Base-by-base conservation (phyloP, 139 green algal species). In the Astrephomene gubernaculifera region DNA sequence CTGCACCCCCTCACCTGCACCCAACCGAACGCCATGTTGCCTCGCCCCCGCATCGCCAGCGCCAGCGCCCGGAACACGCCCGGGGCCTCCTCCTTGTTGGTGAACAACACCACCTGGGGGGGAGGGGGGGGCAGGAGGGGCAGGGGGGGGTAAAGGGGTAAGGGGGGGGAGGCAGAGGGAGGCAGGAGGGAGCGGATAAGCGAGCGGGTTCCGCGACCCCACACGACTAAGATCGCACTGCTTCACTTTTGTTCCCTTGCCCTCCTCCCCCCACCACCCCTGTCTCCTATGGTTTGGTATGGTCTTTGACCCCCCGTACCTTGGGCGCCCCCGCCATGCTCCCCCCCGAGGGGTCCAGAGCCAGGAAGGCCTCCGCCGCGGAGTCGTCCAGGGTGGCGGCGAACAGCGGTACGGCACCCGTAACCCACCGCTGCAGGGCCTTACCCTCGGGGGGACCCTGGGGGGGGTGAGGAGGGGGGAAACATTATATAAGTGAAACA, bases 51-150 rank as follows among this genome's bases (percentile, higher is more conserved):
- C 43, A 90, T 79, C 63, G 86, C 83, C 65, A 88, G 70, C 43
- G 84, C 85, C 60, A 93, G 85, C 0, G 90, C 90, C 0, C 86
- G 79, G 60, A 75, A 88, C 29, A 90, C 49, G 6, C 80, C 85
- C 2, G 90, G 90, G 19, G 75, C 75, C 70, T 91, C 87, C 24
- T 93, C 81, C 76, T 91, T 91, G 71, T 91, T 90, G 54, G 85
- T 93, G 81, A 91, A 90, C 69, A 93, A 76, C 19, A 93, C 4
- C 21, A 89, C 72, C 90, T 93, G 89, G 33, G 33, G 72, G 21
- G 49, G 33, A 24, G 5, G 6, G 31, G 7, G 49, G 24, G 71
- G 41, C 65, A 14, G 65, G 35, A 8, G 65, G 35, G 9, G 65
- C 22, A 24, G 14, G 36, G 31, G 63, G 5, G 39, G 39, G 21